Percentiles rank a stretch among this genome's conserved stretches.
These are phyloP conservation scores for Trichophaea hybrida DNA, from an alignment of 2,329 filamentous ascomycete genomes.

Conservation along the genomic window DNA sequence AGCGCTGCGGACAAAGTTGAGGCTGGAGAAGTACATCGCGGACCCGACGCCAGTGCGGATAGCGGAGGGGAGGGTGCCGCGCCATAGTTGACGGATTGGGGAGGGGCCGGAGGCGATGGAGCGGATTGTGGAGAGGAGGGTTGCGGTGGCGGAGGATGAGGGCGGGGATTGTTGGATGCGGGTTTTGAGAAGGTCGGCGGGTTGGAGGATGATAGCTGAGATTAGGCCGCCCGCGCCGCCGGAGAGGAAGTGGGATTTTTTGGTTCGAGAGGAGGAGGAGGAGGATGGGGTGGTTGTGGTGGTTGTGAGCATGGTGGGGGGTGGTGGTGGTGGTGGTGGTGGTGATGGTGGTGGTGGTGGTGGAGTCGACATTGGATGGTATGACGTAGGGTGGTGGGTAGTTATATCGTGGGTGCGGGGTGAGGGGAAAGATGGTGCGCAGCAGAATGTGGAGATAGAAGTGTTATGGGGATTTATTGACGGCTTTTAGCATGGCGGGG, in stretches of 20 bases:
- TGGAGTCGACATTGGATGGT: not conserved
- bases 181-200: slow-evolving; percentile 91
- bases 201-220: slow-evolving; percentile 81
- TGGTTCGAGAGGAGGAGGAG: not conserved
- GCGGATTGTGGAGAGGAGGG: slow-evolving; percentile 54
- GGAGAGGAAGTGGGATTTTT: slow-evolving; percentile 56
- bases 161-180: slow-evolving; percentile 76
- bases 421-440: not conserved
- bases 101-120: slow-evolving; percentile 52
- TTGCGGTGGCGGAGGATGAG: slow-evolving; percentile 28
- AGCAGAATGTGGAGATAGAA: not conserved
- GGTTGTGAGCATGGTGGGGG: not conserved
- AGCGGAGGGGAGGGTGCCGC: slow-evolving; percentile 83
- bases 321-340: slow-evolving; percentile 2
- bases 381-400: not conserved
- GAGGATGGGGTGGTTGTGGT: not conserved
- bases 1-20: slow-evolving; percentile 68
- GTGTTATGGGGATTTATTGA: not conserved
- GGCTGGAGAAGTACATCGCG: slow-evolving; percentile 80
- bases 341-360: too few species aligned
- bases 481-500: too few species aligned
- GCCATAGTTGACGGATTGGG: slow-evolving; percentile 67
- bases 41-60: slow-evolving; percentile 84
- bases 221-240: slow-evolving; percentile 76
- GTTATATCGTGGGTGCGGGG: not conserved